Conservation (phyloP, 176 grass and related monocot genomes). For the Typha latifolia region DNA sequence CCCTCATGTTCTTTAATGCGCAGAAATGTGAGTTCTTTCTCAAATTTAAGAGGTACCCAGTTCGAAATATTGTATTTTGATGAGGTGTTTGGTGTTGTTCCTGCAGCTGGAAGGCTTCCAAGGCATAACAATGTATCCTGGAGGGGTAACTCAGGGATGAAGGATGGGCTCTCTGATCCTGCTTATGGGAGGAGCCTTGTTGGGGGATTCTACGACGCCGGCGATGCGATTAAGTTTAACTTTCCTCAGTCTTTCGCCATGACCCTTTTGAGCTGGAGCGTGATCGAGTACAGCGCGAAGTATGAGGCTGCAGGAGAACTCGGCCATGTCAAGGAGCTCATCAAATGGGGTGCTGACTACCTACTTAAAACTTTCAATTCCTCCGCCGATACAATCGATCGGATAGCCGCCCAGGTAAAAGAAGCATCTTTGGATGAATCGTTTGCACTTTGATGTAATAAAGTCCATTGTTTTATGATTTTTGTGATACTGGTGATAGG, state of each 20-base stretch:
- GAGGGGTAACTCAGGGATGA: slow-evolving; percentile 73
- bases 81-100: neutral
- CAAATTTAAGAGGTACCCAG: neutral
- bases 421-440: neutral
- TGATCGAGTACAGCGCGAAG: slow-evolving; percentile 87
- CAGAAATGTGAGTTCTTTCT: slow-evolving; percentile 63
- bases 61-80: neutral
- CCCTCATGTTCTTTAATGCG: slow-evolving; percentile 93
- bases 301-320: slow-evolving; percentile 78
- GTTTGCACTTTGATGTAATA: neutral
- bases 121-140: slow-evolving; percentile 79
- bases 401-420: slow-evolving; percentile 53
- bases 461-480: neutral
- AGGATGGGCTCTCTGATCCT: slow-evolving; percentile 65
- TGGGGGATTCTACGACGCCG: slow-evolving; percentile 72
- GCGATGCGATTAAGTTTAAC: slow-evolving; percentile 72
- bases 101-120: slow-evolving; percentile 70
- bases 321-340: slow-evolving; percentile 62
- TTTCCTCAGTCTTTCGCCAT: slow-evolving; percentile 81
- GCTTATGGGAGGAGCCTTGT: slow-evolving; percentile 44
- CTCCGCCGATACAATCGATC: slow-evolving; percentile 58
- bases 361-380: slow-evolving; percentile 95
- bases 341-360: slow-evolving; percentile 84
- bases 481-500: slow-evolving; percentile 29
- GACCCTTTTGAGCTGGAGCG: slow-evolving; percentile 90